Evolutionary conservation across 331 rosid species (phyloP), one percentile per base, ranked within the genome.

Genomic region (Malus hybrid): DNA sequence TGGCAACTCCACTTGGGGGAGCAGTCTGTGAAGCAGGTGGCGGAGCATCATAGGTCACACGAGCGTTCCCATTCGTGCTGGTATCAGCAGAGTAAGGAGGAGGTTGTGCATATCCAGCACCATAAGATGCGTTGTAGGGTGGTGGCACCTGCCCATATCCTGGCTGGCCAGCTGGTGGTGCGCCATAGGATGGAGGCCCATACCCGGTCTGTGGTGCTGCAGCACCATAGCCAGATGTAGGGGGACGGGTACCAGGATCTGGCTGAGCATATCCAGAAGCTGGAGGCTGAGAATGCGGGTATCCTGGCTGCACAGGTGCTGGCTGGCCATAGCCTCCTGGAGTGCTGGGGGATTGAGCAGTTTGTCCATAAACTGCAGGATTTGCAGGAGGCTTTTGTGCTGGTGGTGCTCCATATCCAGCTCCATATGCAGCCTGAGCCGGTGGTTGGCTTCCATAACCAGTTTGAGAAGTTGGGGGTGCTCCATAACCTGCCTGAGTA

Each of bases 71-170:
- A 52, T 74, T 86, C 7, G 80, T 75, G 65, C 64, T 84, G 31
- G 81, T 84, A 39, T 91, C 99, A 50, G 86, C 78, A 27, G 97
- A 73, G 83, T 92, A 94, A 0, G 42, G 85, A 0, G 91, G 87
- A 32, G 96, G 79, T 75, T 94, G 98, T 24, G 91, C 4, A 78
- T 92, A 94, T 50, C 92, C 93, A 65, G 86, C 76, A 61, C 88
- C 97, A 80, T 92, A 94, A 32, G 93, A 76, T 69, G 82, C 32
- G 62, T 70, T 81, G 73, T 94, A 90, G 8, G 97, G 77, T 2
- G 97, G 77, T 4, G 91, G 96, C 2, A 82, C 90, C 83, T 94
- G 99, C 59, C 96, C 96, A 36, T 91, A 94, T 68, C 93, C 87
- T 27, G 90, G 83, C 80, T 84, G 97, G 67, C 87, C 82, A 15